phyloP scores from a whole-genome alignment of 805 yeast species.

The Sugiyamaella marilandica region DNA sequence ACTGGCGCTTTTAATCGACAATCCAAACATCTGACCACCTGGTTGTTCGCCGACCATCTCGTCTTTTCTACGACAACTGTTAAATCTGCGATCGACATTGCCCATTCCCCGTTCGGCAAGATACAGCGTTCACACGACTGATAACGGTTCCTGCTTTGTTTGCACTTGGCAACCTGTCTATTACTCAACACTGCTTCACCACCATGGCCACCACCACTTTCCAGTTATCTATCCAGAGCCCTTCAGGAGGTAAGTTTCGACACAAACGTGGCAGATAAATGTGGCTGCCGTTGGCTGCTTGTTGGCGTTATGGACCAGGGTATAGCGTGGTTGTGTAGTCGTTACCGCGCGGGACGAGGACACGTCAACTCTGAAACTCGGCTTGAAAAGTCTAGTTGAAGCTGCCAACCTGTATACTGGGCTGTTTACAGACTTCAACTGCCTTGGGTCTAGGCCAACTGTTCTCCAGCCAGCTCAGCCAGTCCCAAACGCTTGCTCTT shows the following conservation, averaged over 20 bases:
- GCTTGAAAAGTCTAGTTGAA: no score
- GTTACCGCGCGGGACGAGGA: neutral
- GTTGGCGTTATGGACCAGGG: neutral
- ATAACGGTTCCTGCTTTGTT: conserved; percentile 1
- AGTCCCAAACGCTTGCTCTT: no score
- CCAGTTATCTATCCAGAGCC: neutral
- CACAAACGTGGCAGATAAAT: neutral
- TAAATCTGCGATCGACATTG: neutral
- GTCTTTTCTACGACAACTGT: no score
- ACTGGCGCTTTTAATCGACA: no score
- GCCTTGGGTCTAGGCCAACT: no score
- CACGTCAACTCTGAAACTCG: no score
- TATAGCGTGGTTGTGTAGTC: neutral
- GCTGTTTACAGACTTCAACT: no score
- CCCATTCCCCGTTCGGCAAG: neutral
- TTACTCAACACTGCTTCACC: neutral
- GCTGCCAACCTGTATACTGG: no score
- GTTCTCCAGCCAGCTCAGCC: no score
- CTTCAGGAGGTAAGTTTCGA: conserved; percentile 1
- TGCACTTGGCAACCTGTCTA: neutral
- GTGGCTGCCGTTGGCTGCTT: neutral
- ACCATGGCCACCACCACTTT: neutral
- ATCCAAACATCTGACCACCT: no score
- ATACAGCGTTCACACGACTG: conserved; percentile 1
- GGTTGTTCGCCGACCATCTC: no score